Base-by-base conservation (phyloP, 108 stramenopile genomes). In the Discostella stelligeroides region DNA sequence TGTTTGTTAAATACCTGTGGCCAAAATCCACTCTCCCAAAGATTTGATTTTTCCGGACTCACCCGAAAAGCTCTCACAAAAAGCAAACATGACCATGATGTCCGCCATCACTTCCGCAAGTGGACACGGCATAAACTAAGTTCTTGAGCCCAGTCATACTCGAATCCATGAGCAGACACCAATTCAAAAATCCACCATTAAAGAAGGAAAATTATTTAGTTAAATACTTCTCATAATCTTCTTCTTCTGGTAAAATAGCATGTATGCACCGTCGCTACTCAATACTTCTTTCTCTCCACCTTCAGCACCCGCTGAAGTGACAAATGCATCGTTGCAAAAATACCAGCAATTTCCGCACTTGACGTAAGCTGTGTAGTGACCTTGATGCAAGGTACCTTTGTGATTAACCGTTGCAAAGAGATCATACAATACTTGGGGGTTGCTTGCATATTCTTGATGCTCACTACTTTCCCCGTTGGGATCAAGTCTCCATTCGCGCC, bases 381-480 rank as follows among this genome's bases (percentile, higher is more conserved):
- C 92, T 72, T 89, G 86, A 62, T 86, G 61, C 61, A 94, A 68
- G 9, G 73, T 85, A 11, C 92, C 92, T 38, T 63, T 66, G 42
- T 94, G 90, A 66, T 91, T 94, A 1, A 91, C 85, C 38, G 84
- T 89, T 28, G 84, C 88, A 66, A 81, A 84, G n/a, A 94, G 70
- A 61, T 88, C 85, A 63, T 89, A 94, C 15, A 81, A 59, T 38
- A 94, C 68, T 54, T 75, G 43, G 49, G 89, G 85, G 47, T 72
- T 68, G 0, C 51, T 38, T 2, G 65, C 78, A 29, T 60, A 64
- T 50, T 42, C 29, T 37, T 34, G 58, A 38, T 30, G 39, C n/a
- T 34, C 20, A 49, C 29, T 49, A 37, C 41, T 23, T 51, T 38
- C 23, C 14, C 13, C 39, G 20, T 49, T 60, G 24, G 18, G 27